These are phyloP conservation scores for Carex sylvatica DNA, from an alignment of 202 grass and related monocot genomes.

Conservation along the genomic window DNA sequence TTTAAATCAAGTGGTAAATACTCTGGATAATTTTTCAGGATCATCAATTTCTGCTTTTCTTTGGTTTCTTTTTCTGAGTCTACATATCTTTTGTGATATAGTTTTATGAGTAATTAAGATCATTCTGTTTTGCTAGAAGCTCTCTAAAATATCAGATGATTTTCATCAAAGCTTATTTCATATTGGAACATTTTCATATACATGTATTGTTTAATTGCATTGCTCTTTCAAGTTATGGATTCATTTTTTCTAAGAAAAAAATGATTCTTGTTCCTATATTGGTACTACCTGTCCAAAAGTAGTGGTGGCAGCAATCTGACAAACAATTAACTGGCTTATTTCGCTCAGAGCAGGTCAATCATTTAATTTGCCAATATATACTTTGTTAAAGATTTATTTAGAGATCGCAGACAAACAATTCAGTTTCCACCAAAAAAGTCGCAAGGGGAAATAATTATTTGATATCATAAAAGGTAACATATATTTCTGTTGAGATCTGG, in stretches of 20 bases:
- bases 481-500: too few relatives aligned
- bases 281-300: not conserved
- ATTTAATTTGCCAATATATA: not conserved
- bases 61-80: not conserved
- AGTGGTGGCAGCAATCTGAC: not conserved
- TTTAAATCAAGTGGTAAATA: not conserved
- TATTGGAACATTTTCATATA: not conserved
- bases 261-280: not conserved
- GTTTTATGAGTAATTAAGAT: not conserved
- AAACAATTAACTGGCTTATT: not conserved
- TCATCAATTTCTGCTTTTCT: not conserved
- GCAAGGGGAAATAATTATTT: not conserved
- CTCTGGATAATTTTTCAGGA: not conserved
- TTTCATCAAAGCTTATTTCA: not conserved
- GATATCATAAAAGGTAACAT: too few relatives aligned
- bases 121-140: not conserved
- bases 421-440: not conserved
- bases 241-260: not conserved
- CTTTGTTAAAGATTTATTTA: not conserved
- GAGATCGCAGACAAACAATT: not conserved
- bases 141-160: not conserved
- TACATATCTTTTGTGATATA: not conserved
- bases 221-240: not conserved
- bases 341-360: not conserved
- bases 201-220: not conserved